Evolutionary conservation across 192 early-diverging fungal genomes (phyloP), one percentile per base, ranked within the genome.

Genomic region (Coemansia asiatica): DNA sequence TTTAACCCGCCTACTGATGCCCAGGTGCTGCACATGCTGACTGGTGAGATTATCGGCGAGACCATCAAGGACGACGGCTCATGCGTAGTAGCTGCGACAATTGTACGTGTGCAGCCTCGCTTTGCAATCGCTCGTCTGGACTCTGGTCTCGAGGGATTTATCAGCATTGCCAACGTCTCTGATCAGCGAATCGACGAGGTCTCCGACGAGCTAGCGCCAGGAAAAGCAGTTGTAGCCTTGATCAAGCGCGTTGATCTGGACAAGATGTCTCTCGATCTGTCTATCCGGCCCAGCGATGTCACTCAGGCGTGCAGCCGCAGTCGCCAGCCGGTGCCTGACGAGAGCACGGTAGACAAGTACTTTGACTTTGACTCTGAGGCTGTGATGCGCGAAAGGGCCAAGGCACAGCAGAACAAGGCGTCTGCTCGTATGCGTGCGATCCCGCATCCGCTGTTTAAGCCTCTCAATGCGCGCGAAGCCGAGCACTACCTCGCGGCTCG

Each of bases 71-170:
- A 86, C 9, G 88, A 82, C 69, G 79, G 79, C n/a, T 33, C 86
- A 12, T 85, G 83, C 27, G 81, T 94, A 58, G 87, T 93, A 10
- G 86, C 90, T 6, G 89, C 81, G 44, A 75, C 85, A 16, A 72
- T 98, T 0, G 76, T 85, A 10, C 87, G 90, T 27, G 87, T 91
- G 55, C 85, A 88, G 50, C 91, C 90, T 29, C 84, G 87, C 25
- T 86, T 91, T 35, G 88, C 94, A 47, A 91, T 90, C 58, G 89
- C 86, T 40, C 84, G 87, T 15, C 74, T 95, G 64, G 87, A 85
- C 66, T 90, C 86, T 44, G 94, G 93, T 0, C 64, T 98, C 13
- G 96, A 98, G 56, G 94, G 89, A 40, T 85, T 90, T n/a, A 84
- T 98, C 25, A 85, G 85, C 31, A 75, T 88, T 19, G 81, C 84